Evolutionary conservation across 2,329 filamentous ascomycete species (phyloP).

Genomic region (Scortechinia acanthostroma): DNA sequence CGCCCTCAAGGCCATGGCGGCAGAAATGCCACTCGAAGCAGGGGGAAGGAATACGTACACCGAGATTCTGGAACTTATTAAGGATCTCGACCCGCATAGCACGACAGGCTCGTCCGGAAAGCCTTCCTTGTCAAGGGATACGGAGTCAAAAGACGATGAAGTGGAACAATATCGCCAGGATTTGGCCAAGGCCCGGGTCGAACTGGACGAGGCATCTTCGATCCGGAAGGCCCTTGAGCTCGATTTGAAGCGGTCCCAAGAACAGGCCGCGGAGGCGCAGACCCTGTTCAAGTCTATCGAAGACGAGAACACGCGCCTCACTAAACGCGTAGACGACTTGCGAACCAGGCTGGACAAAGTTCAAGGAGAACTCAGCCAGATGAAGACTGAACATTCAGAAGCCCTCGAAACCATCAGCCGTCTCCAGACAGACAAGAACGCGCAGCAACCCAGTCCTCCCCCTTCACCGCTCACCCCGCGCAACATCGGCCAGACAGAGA

Average conservation of each 20-base stretch:
- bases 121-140: too few species aligned
- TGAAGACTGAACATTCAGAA: conserved; percentile 18
- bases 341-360: conserved; percentile 17
- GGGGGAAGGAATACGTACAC: conserved; percentile 19
- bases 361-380: conserved; percentile 16
- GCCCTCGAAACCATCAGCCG: conserved; percentile 9
- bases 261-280: conserved; percentile 23
- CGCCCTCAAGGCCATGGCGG: conserved; percentile 23
- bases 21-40: conserved; percentile 18
- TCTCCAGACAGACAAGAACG: conserved; percentile 12
- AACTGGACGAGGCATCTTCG: neutral
- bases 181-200: neutral
- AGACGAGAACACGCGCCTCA: conserved; percentile 24
- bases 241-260: conserved; percentile 12
- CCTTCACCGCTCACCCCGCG: conserved; percentile 13
- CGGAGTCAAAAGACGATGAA: neutral
- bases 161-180: neutral
- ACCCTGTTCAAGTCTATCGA: conserved; percentile 24
- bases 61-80: conserved; percentile 26
- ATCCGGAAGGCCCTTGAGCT: neutral
- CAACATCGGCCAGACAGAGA: too few species aligned
- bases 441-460: conserved; percentile 18
- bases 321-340: conserved; percentile 20
- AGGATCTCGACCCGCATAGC: conserved; percentile 16
- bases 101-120: too few species aligned